Evolutionary conservation across 805 yeast species (phyloP).

Genomic region (Wickerhamiella galacta): DNA sequence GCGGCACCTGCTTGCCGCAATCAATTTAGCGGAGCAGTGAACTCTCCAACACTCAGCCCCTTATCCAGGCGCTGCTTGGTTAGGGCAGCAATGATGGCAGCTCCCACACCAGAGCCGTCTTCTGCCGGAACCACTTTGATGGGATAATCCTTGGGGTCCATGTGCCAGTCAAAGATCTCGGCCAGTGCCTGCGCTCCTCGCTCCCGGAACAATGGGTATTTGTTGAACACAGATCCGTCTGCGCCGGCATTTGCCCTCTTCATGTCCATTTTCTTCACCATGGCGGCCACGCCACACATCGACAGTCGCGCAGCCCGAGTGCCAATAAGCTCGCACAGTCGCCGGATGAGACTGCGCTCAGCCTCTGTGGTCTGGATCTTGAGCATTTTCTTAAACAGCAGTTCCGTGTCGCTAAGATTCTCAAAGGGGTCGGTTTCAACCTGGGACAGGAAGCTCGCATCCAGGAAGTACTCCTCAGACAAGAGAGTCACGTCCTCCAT

Average conservation of each 20-base stretch:
- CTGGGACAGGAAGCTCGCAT: slow-evolving; percentile 73
- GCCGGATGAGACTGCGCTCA: slow-evolving; percentile 71
- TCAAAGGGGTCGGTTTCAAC: slow-evolving; percentile 83
- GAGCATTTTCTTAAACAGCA: slow-evolving; percentile 42
- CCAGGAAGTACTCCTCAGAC: slow-evolving; percentile 53
- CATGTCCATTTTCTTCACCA: slow-evolving; percentile 71
- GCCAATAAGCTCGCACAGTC: slow-evolving; percentile 74
- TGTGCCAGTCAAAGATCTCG: slow-evolving; percentile 75
- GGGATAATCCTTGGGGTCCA: slow-evolving; percentile 46
- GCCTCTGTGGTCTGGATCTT: slow-evolving; percentile 48
- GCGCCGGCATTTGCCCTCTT: slow-evolving; percentile 70
- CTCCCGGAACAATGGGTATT: slow-evolving; percentile 79
- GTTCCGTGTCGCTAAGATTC: slow-evolving; percentile 59
- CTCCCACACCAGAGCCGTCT: slow-evolving; percentile 98
- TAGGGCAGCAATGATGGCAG: slow-evolving; percentile 93
- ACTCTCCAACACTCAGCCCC: slow-evolving; percentile 30
- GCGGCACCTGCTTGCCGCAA: too few relatives aligned
- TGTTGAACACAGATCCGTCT: slow-evolving; percentile 91
- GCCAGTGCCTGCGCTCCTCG: slow-evolving; percentile 77
- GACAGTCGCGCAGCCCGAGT: slow-evolving; percentile 85
- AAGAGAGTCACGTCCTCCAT: slow-evolving; percentile 52
- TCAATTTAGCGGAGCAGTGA: not conserved
- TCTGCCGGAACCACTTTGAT: slow-evolving; percentile 80
- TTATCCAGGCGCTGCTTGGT: slow-evolving; percentile 61
- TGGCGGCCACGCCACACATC: slow-evolving; percentile 89